Percentiles rank a stretch among this genome's conserved stretches.
These are phyloP conservation scores for Melampsora americana DNA, from an alignment of 1,284 basidiomycete genomes.

Conservation along the genomic window DNA sequence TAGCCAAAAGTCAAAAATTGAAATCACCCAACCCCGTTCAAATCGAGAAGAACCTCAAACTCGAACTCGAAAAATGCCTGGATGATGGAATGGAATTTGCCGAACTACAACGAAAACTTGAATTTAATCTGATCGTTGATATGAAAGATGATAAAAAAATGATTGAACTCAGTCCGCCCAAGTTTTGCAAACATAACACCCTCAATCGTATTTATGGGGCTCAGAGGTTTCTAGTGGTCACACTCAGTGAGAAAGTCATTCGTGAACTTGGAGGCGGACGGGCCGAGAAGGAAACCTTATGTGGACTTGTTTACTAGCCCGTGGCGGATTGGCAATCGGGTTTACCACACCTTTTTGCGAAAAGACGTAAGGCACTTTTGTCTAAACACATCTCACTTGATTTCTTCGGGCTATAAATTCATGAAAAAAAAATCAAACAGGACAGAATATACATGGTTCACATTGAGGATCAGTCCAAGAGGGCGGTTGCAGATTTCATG, in stretches of 20 bases:
- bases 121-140: background rate
- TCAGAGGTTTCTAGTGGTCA: slow-evolving; percentile 6
- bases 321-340: slow-evolving; percentile 17
- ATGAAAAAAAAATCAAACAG: background rate
- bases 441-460: background rate
- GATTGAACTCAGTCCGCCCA: background rate
- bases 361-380: slow-evolving; percentile 13
- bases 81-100: background rate
- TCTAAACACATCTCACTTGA: background rate
- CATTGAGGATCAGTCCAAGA: background rate
- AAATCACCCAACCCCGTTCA: background rate
- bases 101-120: background rate
- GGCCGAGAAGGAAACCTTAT: background rate
- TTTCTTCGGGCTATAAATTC: background rate
- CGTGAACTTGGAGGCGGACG: background rate
- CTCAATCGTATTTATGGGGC: slow-evolving; percentile 30
- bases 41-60: background rate
- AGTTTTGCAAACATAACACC: background rate
- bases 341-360: slow-evolving; percentile 9
- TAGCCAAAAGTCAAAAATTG: background rate
- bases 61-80: background rate
- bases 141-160: background rate
- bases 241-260: slow-evolving; percentile 8
- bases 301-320: background rate
- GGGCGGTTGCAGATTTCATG: background rate